Evolutionary conservation across 176 grass and related monocot genomes (phyloP), one percentile per base, ranked within the genome.

Genomic region (Hyparrhenia diplandra): DNA sequence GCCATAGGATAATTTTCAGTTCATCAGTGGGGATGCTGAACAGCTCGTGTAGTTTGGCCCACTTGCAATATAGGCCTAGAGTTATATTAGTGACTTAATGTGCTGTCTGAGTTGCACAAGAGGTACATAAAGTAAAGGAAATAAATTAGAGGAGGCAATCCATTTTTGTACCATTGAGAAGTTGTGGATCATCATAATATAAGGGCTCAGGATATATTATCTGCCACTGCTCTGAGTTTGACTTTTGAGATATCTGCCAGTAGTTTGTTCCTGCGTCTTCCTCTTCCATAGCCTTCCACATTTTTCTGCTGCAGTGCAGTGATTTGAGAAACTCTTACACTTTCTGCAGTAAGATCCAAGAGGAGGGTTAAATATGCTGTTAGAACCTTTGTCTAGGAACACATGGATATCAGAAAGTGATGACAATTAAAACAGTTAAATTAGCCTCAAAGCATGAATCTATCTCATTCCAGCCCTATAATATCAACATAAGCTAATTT

Each of bases 51-150:
- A 52, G 54, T 52, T 76, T 87, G 73, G 74, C 32, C 65, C 31
- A 0, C 42, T 65, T 77, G 24, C 6, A 52, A n/a, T n/a, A 76
- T 30, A 49, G 67, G 23, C 47, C 30, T 41, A 37, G 79, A 54
- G 54, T 41, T 29, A 49, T 70, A 62, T 37, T 74, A 10, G 11
- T 80, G 68, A 34, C 68, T 79, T 65, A 42, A 85, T 66, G 57
- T 77, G 73, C 0, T 82, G 52, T 8, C 73, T 25, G 67, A 83
- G 67, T n/a, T 72, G 67, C 25, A 36, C 58, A 45, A 73, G 80
- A 78, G 25, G 27, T 65, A 64, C 78, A 80, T 42, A 55, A 52
- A 42, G 31, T 32, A 71, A 82, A 82, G 23, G 79, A n/a, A n/a
- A n/a, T n/a, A 63, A 64, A 87, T 11, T 18, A 24, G 31, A 76